Evolutionary conservation across 495 filamentous ascomycete genomes (phyloP).

Genomic region (Cairneyella variabilis): DNA sequence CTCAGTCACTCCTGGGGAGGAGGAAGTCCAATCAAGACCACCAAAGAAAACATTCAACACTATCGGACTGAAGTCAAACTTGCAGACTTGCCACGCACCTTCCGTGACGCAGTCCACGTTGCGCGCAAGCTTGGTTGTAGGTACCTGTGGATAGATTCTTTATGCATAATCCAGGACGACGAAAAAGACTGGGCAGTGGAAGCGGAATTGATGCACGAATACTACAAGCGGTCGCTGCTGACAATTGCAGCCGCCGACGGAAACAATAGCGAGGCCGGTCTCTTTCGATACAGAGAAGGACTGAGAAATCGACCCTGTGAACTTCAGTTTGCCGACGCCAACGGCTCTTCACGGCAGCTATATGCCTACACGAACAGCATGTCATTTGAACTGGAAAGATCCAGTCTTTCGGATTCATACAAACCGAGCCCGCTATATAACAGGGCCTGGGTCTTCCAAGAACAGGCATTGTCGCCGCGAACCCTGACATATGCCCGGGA

Average conservation of each 20-base stretch:
- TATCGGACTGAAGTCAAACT: background rate
- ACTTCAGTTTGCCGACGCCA: background rate
- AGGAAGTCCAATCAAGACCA: background rate
- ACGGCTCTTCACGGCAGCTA: slow-evolving; percentile 4
- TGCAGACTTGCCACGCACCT: background rate
- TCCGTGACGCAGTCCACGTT: background rate
- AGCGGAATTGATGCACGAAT: background rate
- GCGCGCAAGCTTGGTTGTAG: background rate
- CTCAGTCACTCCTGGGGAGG: slow-evolving; percentile 11
- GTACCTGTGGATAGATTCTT: background rate
- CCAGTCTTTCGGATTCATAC: background rate
- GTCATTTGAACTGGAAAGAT: background rate
- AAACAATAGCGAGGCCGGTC: background rate
- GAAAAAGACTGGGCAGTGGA: background rate
- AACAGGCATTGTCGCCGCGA: slow-evolving; percentile 2
- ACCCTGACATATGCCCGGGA: background rate
- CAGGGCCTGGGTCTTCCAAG: slow-evolving; percentile 2
- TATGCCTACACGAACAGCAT: slow-evolving; percentile 2
- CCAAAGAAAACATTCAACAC: background rate
- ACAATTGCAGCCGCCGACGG: slow-evolving; percentile 1
- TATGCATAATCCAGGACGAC: slow-evolving; percentile 5
- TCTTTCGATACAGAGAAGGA: background rate
- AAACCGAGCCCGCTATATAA: slow-evolving; percentile 1
- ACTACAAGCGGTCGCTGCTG: background rate
- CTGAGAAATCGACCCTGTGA: background rate